Percentiles rank a stretch among this genome's conserved stretches.
These are phyloP conservation scores for Myriosclerotinia scirpicola DNA, from an alignment of 2,329 filamentous ascomycete genomes.

Conservation along the genomic window DNA sequence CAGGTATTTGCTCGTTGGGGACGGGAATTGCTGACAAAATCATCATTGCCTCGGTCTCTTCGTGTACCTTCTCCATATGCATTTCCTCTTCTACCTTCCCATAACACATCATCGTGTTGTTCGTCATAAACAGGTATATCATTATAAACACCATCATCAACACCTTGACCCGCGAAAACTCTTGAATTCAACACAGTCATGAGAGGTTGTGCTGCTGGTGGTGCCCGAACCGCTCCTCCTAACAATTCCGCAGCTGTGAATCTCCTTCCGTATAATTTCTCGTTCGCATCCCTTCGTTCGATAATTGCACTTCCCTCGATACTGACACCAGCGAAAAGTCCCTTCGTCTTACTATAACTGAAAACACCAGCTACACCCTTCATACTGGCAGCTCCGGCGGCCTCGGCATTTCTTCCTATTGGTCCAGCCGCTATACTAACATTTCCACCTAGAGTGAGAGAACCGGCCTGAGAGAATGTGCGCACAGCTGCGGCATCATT, in stretches of 20 bases:
- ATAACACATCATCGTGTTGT: constrained; percentile 76
- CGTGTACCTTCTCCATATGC: constrained; percentile 68
- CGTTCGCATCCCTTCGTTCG: constrained; percentile 93
- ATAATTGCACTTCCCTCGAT: constrained; percentile 91
- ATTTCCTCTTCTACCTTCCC: constrained; percentile 72
- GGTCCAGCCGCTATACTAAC: constrained; percentile 94
- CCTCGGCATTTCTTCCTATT: constrained; percentile 91
- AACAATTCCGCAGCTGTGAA: constrained; percentile 82
- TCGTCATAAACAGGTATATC: constrained; percentile 89
- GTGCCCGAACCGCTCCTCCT: constrained; percentile 72
- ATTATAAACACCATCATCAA: constrained; percentile 79
- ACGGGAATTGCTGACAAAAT: constrained; percentile 53
- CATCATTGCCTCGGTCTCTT: constrained; percentile 48
- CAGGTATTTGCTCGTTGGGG: constrained; percentile 68
- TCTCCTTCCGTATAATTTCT: constrained; percentile 87
- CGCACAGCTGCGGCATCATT: constrained; percentile 89
- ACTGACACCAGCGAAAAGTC: constrained; percentile 91
- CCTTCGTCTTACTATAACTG: constrained; percentile 97
- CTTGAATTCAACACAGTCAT: constrained; percentile 83
- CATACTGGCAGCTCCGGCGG: constrained; percentile 87
- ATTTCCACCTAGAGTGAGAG: constrained; percentile 90
- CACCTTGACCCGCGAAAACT: constrained; percentile 68
- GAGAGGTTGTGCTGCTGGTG: constrained; percentile 79
- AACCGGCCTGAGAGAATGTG: constrained; percentile 90
- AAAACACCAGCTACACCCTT: constrained; percentile 90